Base-by-base conservation (phyloP, 2,329 filamentous ascomycete genomes). In the Talaromyces sp. region DNA sequence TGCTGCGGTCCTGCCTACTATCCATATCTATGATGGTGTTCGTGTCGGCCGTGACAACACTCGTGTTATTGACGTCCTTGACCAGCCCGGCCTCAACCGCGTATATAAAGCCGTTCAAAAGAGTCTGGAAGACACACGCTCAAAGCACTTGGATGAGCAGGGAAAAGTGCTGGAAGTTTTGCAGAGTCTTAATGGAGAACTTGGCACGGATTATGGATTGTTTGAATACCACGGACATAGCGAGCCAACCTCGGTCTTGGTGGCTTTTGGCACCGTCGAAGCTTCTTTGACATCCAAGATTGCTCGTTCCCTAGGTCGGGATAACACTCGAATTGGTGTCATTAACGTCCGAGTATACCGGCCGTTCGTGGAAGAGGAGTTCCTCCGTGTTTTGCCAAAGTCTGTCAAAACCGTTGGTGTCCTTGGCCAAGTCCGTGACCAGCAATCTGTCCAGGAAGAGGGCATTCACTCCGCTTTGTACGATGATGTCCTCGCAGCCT, bases 171-270 rank as follows among this genome's bases (percentile, higher is more conserved):
- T 87, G 51, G 86, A 86, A 66, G 78, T 93, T 8, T 80, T 96
- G 56, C 83, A 85, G 64, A 83, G 88, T 24, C 87, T 96, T 78
- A 99, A 98, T 76, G 86, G 86, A 64, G 92, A 98, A 79, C 86
- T 99, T 26, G 95, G 93, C 61, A 98, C 95, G 51, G 87, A 93
- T 66, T 99, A 99, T 74, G 85, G 88, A 69, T 86, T 91, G 7
- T 99, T 98, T 68, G 95, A 99, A 78, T 99, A 99, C 79, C 85
- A 89, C 69, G 95, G 95, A 26, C 91, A 98, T 72, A 80, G 85
- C 55, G 80, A 86, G 50, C 86, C 95, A 4, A 89, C 93, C 65
- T 86, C 87, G 10, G 91, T 99, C 17, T 80, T 98, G 35, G 92
- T 98, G 31, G 90, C 91, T 51, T 97, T 99, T 68, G 95, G 95